These are phyloP conservation scores for Jatropha multifida DNA, from an alignment of 441 rosid genomes.

Conservation along the genomic window DNA sequence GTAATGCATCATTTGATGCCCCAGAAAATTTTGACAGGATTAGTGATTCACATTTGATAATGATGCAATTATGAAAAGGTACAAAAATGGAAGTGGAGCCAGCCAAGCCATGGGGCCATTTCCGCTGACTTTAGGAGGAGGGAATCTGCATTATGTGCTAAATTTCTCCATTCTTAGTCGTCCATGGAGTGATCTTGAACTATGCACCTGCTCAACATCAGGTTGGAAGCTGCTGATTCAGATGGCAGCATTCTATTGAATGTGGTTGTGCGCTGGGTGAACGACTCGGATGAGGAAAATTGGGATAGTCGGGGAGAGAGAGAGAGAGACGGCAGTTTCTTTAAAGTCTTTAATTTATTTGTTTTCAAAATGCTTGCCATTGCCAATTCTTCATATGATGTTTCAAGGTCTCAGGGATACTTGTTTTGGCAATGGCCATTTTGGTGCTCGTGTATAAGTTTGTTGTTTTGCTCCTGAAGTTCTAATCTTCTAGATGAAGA, in stretches of 20 bases:
- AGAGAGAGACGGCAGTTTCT: background rate
- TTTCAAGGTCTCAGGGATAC: background rate
- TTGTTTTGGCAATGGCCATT: background rate
- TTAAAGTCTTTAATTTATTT: background rate
- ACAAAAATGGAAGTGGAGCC: constrained; percentile 8
- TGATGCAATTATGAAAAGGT: constrained; percentile 23
- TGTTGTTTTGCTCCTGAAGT: background rate
- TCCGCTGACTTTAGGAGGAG: background rate
- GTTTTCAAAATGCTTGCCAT: background rate
- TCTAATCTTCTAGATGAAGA: background rate
- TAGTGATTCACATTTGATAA: background rate
- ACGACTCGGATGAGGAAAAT: background rate
- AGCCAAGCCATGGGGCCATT: background rate
- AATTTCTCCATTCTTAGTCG: background rate
- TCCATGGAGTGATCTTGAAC: background rate
- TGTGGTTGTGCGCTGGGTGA: background rate
- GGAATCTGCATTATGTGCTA: background rate
- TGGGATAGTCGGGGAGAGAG: background rate
- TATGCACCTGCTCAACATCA: background rate
- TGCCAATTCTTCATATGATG: background rate
- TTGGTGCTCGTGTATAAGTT: background rate
- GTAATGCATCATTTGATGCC: constrained; percentile 13
- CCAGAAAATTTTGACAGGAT: constrained; percentile 1
- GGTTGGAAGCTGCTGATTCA: background rate
- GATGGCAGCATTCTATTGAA: background rate